phyloP scores from a whole-genome alignment of 129 eudicot genomes.

The Flaveria brownii region DNA sequence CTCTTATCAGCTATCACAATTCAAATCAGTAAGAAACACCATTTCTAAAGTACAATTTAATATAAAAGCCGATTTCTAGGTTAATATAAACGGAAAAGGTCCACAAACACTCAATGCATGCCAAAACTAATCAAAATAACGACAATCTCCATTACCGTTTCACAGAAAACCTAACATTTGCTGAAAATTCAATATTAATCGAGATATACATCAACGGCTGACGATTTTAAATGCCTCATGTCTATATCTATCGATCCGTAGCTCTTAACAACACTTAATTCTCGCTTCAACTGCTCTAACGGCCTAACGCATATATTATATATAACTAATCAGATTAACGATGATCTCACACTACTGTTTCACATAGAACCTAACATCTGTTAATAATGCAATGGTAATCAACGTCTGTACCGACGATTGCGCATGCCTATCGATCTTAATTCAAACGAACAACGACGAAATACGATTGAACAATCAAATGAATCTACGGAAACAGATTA shows the following conservation, averaged over 20 bases:
- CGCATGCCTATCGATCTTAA: background rate
- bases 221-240: no score
- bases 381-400: background rate
- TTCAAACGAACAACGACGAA: slow-evolving; percentile 3
- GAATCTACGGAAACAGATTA: background rate
- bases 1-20: slow-evolving; percentile 1
- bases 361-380: background rate
- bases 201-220: no score
- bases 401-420: background rate
- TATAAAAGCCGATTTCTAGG: background rate
- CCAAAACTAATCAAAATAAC: no score
- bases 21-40: slow-evolving; percentile 2
- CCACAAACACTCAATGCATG: no score
- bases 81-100: background rate
- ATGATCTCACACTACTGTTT: slow-evolving; percentile 5
- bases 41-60: background rate
- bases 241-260: no score
- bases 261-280: background rate
- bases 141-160: no score
- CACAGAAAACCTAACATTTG: no score
- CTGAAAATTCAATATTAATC: no score
- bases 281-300: slow-evolving; percentile 10
- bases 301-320: background rate
- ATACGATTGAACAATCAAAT: background rate
- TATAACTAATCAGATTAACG: background rate